phyloP scores from a whole-genome alignment of 768 basidiomycete genomes.

The Tephrocybe rancida region DNA sequence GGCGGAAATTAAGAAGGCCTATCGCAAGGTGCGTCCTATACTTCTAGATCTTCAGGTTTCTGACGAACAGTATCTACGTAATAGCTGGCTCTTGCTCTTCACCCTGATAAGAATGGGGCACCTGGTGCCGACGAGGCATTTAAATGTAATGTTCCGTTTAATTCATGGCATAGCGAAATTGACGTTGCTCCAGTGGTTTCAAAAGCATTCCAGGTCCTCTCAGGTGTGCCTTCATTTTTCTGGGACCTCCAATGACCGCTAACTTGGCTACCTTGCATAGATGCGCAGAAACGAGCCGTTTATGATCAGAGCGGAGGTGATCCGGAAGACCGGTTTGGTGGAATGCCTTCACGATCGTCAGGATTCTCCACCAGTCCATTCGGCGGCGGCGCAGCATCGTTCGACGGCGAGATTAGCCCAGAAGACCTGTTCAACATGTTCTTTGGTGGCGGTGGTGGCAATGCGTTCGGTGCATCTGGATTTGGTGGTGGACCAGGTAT shows the following conservation, averaged over 20 bases:
- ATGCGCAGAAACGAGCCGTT: constrained; percentile 86
- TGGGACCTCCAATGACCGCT: neutral
- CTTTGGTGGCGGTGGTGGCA: constrained; percentile 78
- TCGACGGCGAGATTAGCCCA: constrained; percentile 87
- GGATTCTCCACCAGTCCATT: constrained; percentile 56
- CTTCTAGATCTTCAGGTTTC: neutral
- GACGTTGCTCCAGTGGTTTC: constrained; percentile 75
- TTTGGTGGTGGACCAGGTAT: constrained; percentile 63
- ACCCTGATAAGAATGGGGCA: constrained; percentile 94
- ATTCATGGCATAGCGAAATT: constrained; percentile 2
- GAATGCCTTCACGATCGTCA: constrained; percentile 60
- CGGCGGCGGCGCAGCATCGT: constrained; percentile 49
- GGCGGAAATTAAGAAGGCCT: constrained; percentile 88
- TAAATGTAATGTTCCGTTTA: constrained; percentile 66
- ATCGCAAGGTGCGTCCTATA: constrained; percentile 76
- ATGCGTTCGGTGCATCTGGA: constrained; percentile 44
- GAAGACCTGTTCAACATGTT: constrained; percentile 99
- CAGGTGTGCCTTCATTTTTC: constrained; percentile 45
- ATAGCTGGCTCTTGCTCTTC: constrained; percentile 85
- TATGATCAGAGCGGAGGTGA: constrained; percentile 87
- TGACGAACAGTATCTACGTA: neutral
- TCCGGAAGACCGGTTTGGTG: constrained; percentile 81
- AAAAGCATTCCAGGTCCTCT: constrained; percentile 95
- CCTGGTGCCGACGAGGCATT: constrained; percentile 99
- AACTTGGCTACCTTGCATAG: constrained; percentile 33